Evolutionary conservation across 2,329 filamentous ascomycete species (phyloP), one percentile per base, ranked within the genome.

Genomic region (Aspergillus sp.): DNA sequence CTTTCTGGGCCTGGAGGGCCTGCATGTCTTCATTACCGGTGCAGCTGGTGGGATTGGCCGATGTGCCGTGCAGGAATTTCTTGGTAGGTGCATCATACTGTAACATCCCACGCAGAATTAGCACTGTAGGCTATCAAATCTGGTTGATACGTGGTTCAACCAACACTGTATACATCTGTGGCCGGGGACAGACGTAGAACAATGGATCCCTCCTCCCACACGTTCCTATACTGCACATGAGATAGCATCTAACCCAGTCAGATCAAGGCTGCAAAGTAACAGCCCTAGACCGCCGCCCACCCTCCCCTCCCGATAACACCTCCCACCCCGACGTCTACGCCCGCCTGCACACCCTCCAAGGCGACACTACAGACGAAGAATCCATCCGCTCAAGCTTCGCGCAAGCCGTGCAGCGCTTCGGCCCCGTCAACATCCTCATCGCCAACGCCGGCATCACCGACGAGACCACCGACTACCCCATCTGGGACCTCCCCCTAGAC

Each of bases 191-290:
- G 26, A 30, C 26, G 26, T 30, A 30, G 26, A 26, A 26, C 24
- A 26, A 26, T 10, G 20, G 20, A 22, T 6, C 20, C 20, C 20
- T 22, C 20, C 20, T 22, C 20, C 20, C 20, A 4, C 20, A 4
- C 20, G 20, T 22, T 22, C 20, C 20, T 22, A 22, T 6, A 22
- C 3, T 35, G 33, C n/a, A 4, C n/a, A 35, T 9, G 11, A 13
- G 35, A 38, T 8, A 30, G 26, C 26, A 9, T 30, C 26, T 30
- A 30, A 30, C 26, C 10, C 9, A 10, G 1, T 8, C 26, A 81
- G 79, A 70, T 20, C 75, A 79, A 60, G 79, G 79, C 46, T 82
- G 79, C 65, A 79, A 75, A 62, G 79, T 82, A 22, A 79, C 79
- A 36, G 79, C 77, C 11, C 79, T 78, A 60, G 80, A 82, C 56